phyloP scores from a whole-genome alignment of 208 protist genomes.

The Strigomonas culicis region DNA sequence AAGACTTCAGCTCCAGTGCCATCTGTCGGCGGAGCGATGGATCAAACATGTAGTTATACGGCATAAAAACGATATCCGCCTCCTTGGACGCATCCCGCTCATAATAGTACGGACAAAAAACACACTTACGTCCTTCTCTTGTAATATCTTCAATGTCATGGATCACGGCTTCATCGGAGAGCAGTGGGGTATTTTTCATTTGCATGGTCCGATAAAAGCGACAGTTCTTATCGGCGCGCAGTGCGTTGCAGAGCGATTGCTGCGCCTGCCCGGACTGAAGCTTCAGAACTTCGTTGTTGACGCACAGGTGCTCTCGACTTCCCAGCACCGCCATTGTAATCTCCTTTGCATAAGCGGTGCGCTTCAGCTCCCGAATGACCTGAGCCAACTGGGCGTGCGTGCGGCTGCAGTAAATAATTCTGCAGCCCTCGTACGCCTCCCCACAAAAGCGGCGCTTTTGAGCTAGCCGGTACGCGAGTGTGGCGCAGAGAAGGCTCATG shows the following conservation, averaged over 20 bases:
- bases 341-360: conserved; percentile 76
- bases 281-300: conserved; percentile 84
- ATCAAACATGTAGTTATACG: conserved; percentile 99
- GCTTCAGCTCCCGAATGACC: conserved; percentile 95
- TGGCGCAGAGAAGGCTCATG: conserved; percentile 94
- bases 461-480: conserved; percentile 84
- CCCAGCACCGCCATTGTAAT: conserved; percentile 90
- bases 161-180: conserved; percentile 33
- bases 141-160: conserved; percentile 96
- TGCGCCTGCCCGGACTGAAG: conserved; percentile 67
- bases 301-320: conserved; percentile 96
- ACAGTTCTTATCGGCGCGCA: conserved; percentile 65
- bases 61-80: conserved; percentile 96
- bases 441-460: background rate
- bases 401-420: conserved; percentile 95
- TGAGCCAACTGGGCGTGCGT: conserved; percentile 99
- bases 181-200: conserved; percentile 13
- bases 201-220: conserved; percentile 70
- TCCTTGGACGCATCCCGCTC: conserved; percentile 71
- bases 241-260: conserved; percentile 58
- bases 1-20: conserved; percentile 64
- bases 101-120: conserved; percentile 96
- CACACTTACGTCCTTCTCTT: conserved; percentile 41
- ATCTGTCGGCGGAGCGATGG: conserved; percentile 76
- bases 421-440: too few species aligned